Evolutionary conservation across 148 eudicot genomes (phyloP).

Genomic region (Pharnaceum exiguum): DNA sequence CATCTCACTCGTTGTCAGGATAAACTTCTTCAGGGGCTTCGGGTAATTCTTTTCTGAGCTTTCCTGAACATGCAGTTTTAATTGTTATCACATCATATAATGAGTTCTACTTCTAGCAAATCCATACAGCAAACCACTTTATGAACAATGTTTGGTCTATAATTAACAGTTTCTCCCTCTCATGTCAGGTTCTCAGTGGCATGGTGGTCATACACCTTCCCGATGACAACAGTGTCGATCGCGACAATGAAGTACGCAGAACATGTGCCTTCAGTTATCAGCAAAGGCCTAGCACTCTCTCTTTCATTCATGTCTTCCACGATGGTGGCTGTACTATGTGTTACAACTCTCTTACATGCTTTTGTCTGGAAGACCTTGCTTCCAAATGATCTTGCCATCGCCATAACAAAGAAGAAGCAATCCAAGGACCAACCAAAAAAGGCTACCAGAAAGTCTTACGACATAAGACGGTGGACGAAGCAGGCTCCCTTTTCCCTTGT

Average conservation of each 20-base stretch:
- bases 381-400: conserved; percentile 96
- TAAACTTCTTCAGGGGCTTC: conserved; percentile 84
- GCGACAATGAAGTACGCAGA: conserved; percentile 92
- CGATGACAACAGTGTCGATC: conserved; percentile 90
- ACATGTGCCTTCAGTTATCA: conserved; percentile 48
- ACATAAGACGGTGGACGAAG: conserved; percentile 81
- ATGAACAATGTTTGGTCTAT: neutral
- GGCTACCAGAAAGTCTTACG: conserved; percentile 37
- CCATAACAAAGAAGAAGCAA: conserved; percentile 59
- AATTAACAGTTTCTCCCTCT: neutral
- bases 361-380: conserved; percentile 77
- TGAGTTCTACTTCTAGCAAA: too few relatives aligned
- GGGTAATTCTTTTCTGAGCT: conserved; percentile 40
- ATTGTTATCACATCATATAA: too few relatives aligned
- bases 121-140: too few relatives aligned
- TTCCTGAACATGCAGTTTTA: too few relatives aligned
- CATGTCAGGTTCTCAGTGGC: conserved; percentile 82
- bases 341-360: conserved; percentile 82
- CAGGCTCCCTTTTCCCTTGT: conserved; percentile 62
- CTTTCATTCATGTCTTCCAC: conserved; percentile 81
- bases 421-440: conserved; percentile 43
- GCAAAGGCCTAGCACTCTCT: conserved; percentile 58
- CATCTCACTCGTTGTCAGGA: conserved; percentile 67
- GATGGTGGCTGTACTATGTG: conserved; percentile 61
- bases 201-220: conserved; percentile 99